A percentile compares a stretch with the other conserved stretches of the same genome.
Conservation (phyloP, 1,284 basidiomycete species). For the Microbotryomycetes sp. region DNA sequence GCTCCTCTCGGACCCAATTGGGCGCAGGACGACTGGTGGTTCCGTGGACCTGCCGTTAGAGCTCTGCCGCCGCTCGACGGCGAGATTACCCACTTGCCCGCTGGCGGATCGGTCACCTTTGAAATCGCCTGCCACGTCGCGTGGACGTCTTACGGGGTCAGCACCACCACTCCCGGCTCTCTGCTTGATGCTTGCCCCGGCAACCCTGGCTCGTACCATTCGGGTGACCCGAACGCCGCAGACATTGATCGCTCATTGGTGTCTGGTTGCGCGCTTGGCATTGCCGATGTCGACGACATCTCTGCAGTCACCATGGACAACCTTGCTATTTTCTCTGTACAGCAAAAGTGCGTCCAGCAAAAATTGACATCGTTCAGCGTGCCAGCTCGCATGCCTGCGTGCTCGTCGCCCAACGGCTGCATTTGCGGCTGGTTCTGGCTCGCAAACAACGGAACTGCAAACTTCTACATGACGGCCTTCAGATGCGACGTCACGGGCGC, state of each 20-base stretch:
- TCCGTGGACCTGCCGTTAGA: constrained; percentile 19
- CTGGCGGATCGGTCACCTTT: constrained; percentile 17
- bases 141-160: constrained; percentile 21
- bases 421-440: constrained; percentile 28
- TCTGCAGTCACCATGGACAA: constrained; percentile 25
- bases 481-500: constrained; percentile 24
- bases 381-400: constrained; percentile 24
- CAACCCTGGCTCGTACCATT: constrained; percentile 5
- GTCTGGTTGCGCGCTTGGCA: constrained; percentile 27
- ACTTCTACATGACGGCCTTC: constrained; percentile 27
- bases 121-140: constrained; percentile 23
- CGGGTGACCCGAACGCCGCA: constrained; percentile 13
- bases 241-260: constrained; percentile 15
- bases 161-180: constrained; percentile 6
- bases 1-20: constrained; percentile 18
- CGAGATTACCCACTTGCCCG: constrained; percentile 15
- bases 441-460: constrained; percentile 11
- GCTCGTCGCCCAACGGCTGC: constrained; percentile 5
- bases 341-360: constrained; percentile 21
- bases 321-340: constrained; percentile 25
- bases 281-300: constrained; percentile 29
- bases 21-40: constrained; percentile 23
- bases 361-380: constrained; percentile 20
- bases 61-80: constrained; percentile 5
- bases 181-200: constrained; percentile 25